Evolutionary conservation across 2,329 filamentous ascomycete genomes (phyloP), one percentile per base, ranked within the genome.

Genomic region (Leptographium procerum): DNA sequence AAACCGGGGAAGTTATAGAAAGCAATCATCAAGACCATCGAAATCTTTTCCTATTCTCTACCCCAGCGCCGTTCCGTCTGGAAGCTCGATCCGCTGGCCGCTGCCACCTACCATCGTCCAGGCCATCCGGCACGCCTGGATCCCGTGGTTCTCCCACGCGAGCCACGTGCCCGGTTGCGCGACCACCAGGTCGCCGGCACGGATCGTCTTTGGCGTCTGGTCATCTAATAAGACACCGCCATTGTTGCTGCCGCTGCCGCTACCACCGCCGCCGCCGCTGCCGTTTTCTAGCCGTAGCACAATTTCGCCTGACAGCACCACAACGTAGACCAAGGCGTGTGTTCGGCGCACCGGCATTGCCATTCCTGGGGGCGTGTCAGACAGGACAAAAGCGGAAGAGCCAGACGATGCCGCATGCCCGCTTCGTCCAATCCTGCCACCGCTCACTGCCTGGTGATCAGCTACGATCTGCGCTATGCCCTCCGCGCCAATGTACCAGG

Each of bases 141-240:
- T 61, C 0, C 68, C 68, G 19, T 69, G 66, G 59, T 78, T 77
- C 19, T 69, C 64, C 74, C 76, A 79, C 13, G 66, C 65, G 64
- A 79, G 77, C 57, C 72, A 76, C 10, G 68, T 69, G 0, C 75
- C 76, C 47, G 71, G 66, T 64, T 76, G 71, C 0, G 76, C 66
- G 36, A 75, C 65, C n/a, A 62, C 19, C 61, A 28, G 26, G 4
- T 43, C 40, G 19, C 40, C 19, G 4, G 40, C 40, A 8, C 40
- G 40, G 19, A 43, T 43, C 3, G 19, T 9, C 40, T 16, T 43
- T 8, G 19, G 40, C 19, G 16, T 8, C 40, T 43, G 19, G 40
- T 43, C 40, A 19, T 6, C 19, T n/a, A n/a, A n/a, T n/a, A n/a
- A n/a, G n/a, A n/a, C n/a, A n/a, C n/a, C n/a, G n/a, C n/a, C n/a